Percentiles rank a stretch among this genome's conserved stretches.
phyloP scores from a whole-genome alignment of 192 early-diverging fungal species.

The Jimgerdemannia lactiflua region DNA sequence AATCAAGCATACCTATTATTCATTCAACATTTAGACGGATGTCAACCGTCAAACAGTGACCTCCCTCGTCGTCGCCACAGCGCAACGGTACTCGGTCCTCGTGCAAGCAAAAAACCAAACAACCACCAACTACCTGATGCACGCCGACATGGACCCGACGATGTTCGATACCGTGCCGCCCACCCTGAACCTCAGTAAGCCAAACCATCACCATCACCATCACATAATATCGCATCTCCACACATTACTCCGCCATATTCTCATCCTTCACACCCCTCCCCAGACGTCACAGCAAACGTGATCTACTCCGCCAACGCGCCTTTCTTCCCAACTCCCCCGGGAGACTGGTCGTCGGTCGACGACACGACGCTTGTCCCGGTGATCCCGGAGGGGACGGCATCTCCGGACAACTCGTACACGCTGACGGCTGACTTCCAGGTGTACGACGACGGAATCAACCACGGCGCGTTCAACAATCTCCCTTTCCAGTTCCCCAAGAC shows the following conservation, averaged over 20 bases:
- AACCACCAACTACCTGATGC: conserved; percentile 63
- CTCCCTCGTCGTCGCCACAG: conserved; percentile 61
- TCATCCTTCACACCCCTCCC: not conserved
- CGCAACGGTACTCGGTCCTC: conserved; percentile 80
- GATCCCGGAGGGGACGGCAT: conserved; percentile 32
- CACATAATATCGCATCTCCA: not conserved
- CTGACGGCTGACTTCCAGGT: conserved; percentile 64
- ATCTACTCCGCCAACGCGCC: conserved; percentile 41
- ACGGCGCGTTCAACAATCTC: conserved; percentile 79
- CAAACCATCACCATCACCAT: not conserved
- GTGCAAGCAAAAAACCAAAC: conserved; percentile 66
- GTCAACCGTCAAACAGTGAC: conserved; percentile 51
- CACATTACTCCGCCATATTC: conserved; percentile 6
- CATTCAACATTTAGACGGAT: conserved; percentile 15
- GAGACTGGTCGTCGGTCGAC: conserved; percentile 46
- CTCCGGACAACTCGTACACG: conserved; percentile 41
- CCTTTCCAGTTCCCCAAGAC: conserved; percentile 62
- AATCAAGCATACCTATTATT: too few relatives aligned
- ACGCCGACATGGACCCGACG: conserved; percentile 70
- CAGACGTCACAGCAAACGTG: conserved; percentile 54
- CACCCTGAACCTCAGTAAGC: conserved; percentile 46
- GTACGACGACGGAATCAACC: conserved; percentile 71
- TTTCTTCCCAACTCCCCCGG: conserved; percentile 14
- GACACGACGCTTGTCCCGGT: conserved; percentile 56
- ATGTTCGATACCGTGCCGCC: conserved; percentile 73